Conservation (phyloP, 2,329 filamentous ascomycete genomes). For the Cadophora gregata region DNA sequence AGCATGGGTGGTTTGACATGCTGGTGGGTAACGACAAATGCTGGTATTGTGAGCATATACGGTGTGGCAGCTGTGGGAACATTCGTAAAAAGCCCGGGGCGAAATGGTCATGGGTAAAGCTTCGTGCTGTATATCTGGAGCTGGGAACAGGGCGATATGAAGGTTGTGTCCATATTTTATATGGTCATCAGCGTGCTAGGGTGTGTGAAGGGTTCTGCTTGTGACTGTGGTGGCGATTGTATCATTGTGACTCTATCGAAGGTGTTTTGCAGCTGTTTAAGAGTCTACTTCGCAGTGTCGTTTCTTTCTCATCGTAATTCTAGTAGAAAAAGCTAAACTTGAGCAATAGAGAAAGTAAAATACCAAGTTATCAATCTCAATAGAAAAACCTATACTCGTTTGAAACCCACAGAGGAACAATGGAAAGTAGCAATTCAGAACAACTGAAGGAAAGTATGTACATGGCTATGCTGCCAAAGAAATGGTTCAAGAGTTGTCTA, state of each 20-base stretch:
- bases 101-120: no score
- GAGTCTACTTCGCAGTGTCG: no score
- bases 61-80: not conserved
- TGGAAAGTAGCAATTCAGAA: not conserved
- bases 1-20: not conserved
- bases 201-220: not conserved
- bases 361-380: not conserved
- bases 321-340: not conserved
- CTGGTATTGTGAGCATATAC: not conserved
- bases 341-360: not conserved
- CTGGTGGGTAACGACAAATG: not conserved
- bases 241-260: not conserved
- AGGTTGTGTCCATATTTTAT: no score
- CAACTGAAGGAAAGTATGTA: not conserved
- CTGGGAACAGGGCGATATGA: no score
- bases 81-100: not conserved
- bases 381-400: not conserved
- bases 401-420: not conserved
- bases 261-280: not conserved
- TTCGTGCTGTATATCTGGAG: no score
- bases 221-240: not conserved
- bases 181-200: no score
- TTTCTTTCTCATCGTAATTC: no score
- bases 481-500: not conserved
- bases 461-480: not conserved